phyloP scores from a whole-genome alignment of 148 eudicot genomes.

The Spergularia marina region DNA sequence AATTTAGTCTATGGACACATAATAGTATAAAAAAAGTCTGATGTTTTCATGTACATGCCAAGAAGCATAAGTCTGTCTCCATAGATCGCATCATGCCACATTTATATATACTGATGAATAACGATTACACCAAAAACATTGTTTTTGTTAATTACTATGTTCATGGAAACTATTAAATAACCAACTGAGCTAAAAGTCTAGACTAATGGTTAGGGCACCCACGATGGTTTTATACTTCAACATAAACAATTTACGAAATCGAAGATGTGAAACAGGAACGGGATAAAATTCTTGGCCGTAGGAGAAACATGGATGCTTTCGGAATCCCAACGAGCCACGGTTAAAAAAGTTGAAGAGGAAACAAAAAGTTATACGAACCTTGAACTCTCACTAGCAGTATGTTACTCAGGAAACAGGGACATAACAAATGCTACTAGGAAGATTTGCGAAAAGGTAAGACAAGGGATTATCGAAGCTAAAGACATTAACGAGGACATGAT shows the following conservation, averaged over 20 bases:
- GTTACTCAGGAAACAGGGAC: slow-evolving; percentile 9
- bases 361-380: background rate
- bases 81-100: too few species aligned
- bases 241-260: too few species aligned
- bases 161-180: too few species aligned
- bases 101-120: too few species aligned
- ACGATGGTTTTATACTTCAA: too few species aligned
- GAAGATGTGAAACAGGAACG: background rate
- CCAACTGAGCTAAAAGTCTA: too few species aligned
- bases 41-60: background rate
- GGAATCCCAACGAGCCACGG: background rate
- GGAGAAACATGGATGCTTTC: slow-evolving; percentile 11
- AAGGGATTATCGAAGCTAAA: background rate
- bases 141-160: too few species aligned
- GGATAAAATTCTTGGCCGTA: background rate
- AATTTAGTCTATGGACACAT: too few species aligned
- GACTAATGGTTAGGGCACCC: too few species aligned
- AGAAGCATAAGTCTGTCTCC: too few species aligned
- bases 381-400: background rate
- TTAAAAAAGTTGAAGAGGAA: slow-evolving; percentile 1
- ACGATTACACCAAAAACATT: too few species aligned
- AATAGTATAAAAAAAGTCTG: background rate
- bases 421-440: slow-evolving; percentile 11
- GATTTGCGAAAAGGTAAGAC: background rate
- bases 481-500: background rate